Evolutionary conservation across 2,329 filamentous ascomycete species (phyloP).

Genomic region (Aspergillus ibericus): DNA sequence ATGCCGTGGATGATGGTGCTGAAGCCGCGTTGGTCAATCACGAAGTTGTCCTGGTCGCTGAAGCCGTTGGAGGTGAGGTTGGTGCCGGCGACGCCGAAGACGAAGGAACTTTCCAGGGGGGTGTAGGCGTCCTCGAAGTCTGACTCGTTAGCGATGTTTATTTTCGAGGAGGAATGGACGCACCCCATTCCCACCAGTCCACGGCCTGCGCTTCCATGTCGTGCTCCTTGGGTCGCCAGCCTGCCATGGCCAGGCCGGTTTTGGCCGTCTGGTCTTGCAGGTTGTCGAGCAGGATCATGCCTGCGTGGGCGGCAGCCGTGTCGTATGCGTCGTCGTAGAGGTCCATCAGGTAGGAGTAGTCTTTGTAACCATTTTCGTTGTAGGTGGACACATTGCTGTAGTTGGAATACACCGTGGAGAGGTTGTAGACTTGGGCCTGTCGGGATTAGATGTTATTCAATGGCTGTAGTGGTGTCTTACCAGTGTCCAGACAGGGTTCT

Average conservation of each 20-base stretch:
- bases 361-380: constrained; percentile 54
- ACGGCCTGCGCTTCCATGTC: constrained; percentile 59
- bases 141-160: not conserved
- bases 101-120: constrained; percentile 57
- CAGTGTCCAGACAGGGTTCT: constrained; percentile 59
- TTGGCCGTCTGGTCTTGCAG: constrained; percentile 61
- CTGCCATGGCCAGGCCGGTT: constrained; percentile 57
- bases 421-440: constrained; percentile 56
- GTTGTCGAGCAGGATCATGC: constrained; percentile 57
- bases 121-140: constrained; percentile 61
- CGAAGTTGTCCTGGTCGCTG: constrained; percentile 62
- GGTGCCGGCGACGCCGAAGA: constrained; percentile 55
- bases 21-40: constrained; percentile 62
- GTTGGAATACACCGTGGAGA: constrained; percentile 60
- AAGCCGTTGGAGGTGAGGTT: constrained; percentile 64
- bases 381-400: constrained; percentile 60
- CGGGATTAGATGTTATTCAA: constrained; percentile 15
- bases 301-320: constrained; percentile 53
- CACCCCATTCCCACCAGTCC: constrained; percentile 54
- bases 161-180: not conserved
- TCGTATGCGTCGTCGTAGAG: constrained; percentile 52
- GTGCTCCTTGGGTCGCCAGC: constrained; percentile 59
- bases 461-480: not conserved
- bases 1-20: constrained; percentile 58
- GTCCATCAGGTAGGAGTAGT: constrained; percentile 54